phyloP scores from a whole-genome alignment of 2,329 filamentous ascomycete genomes.

The Didymella lethalis region DNA sequence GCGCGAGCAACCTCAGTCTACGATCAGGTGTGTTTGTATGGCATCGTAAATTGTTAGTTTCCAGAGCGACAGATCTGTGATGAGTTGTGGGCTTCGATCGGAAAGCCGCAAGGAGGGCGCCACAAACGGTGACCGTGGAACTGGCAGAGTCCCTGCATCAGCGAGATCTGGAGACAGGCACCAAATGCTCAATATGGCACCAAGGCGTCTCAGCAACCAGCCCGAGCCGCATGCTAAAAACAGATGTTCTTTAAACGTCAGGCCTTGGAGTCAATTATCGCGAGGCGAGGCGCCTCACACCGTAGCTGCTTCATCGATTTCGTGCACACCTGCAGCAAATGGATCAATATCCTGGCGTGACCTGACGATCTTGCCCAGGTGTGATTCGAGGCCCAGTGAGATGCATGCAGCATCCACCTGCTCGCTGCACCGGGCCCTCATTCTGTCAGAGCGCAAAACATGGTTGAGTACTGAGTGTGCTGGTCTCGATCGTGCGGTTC shows the following conservation, averaged over 20 bases:
- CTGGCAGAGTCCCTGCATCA: slow-evolving; percentile 37
- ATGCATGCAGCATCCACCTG: slow-evolving; percentile 20
- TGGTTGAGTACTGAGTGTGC: background rate
- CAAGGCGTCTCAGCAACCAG: slow-evolving; percentile 29
- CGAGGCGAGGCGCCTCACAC: slow-evolving; percentile 22
- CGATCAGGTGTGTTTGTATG: slow-evolving; percentile 8
- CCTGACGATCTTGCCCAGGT: slow-evolving; percentile 8
- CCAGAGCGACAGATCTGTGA: slow-evolving; percentile 7
- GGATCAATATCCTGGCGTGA: slow-evolving; percentile 12
- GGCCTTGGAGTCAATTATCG: slow-evolving; percentile 27
- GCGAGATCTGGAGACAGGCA: slow-evolving; percentile 34
- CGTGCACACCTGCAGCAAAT: slow-evolving; percentile 16
- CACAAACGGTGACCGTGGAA: slow-evolving; percentile 2
- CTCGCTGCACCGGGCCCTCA: slow-evolving; percentile 10
- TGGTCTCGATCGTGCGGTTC: slow-evolving; percentile 8
- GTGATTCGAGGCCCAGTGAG: slow-evolving; percentile 15
- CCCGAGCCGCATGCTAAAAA: slow-evolving; percentile 27
- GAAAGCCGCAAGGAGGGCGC: slow-evolving; percentile 4
- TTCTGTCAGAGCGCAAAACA: slow-evolving; percentile 4
- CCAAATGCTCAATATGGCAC: slow-evolving; percentile 16
- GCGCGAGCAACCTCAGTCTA: slow-evolving; percentile 4
- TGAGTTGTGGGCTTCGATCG: slow-evolving; percentile 8
- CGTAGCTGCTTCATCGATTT: slow-evolving; percentile 23
- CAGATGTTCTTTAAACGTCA: slow-evolving; percentile 24
- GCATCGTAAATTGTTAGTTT: background rate